A percentile compares a stretch with the other conserved stretches of the same genome.
These are phyloP conservation scores for Aspergillus sparsus DNA, from an alignment of 495 filamentous ascomycete species.

Conservation along the genomic window DNA sequence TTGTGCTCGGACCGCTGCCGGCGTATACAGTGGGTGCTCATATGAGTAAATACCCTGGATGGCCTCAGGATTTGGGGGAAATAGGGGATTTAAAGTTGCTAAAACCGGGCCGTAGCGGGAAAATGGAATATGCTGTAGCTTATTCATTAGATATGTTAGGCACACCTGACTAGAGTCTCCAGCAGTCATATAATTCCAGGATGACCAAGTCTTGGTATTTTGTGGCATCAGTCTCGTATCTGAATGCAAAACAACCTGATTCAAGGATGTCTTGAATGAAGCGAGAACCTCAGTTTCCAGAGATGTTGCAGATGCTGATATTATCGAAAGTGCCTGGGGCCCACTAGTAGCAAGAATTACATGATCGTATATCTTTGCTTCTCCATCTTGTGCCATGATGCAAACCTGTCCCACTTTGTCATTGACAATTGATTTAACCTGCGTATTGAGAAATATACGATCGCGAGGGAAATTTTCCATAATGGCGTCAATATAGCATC, in stretches of 20 bases:
- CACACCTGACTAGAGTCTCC: conserved; percentile 2
- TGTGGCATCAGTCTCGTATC: conserved; percentile 1
- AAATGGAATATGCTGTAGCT: background rate
- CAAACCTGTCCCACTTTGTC: background rate
- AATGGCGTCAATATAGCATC: conserved; percentile 10
- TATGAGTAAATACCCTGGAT: conserved; percentile 10
- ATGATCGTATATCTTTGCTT: conserved; percentile 2
- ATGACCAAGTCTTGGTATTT: background rate
- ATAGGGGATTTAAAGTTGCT: conserved; percentile 9
- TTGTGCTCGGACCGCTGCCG: conserved; percentile 3
- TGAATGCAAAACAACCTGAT: conserved; percentile 10
- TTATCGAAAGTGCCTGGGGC: conserved; percentile 8
- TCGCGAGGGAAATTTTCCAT: conserved; percentile 8
- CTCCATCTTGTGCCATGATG: background rate
- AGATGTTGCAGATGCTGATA: conserved; percentile 1
- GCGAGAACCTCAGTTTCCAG: conserved; percentile 1
- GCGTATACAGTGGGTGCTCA: conserved; percentile 6
- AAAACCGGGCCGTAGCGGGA: conserved; percentile 6
- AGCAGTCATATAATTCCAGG: conserved; percentile 12
- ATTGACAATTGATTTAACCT: conserved; percentile 1
- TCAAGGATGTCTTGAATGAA: conserved; percentile 1
- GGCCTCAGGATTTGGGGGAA: background rate
- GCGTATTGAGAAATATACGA: conserved; percentile 4
- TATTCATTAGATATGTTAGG: conserved; percentile 13
- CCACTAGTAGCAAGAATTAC: conserved; percentile 12